Percentiles rank a stretch among this genome's conserved stretches.
Conservation (phyloP, 2,329 filamentous ascomycete genomes). For the Aspergillus caelatus region DNA sequence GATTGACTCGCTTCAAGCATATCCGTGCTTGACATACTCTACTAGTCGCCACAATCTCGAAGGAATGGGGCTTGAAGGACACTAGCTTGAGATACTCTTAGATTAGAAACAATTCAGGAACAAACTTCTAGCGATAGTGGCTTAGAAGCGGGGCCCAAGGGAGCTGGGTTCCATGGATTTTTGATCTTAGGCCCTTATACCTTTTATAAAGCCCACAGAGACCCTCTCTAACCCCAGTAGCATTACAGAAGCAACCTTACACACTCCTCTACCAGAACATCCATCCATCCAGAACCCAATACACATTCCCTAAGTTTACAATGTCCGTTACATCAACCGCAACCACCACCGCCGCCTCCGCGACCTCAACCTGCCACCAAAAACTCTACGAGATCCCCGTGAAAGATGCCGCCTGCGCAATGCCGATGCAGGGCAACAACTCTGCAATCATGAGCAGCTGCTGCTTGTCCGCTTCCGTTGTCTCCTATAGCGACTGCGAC, state of each 20-base stretch:
- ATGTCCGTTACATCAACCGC: slow-evolving; percentile 13
- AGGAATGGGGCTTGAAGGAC: neutral
- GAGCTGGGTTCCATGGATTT: neutral
- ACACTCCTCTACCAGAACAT: neutral
- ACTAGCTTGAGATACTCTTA: neutral
- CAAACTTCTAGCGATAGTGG: neutral
- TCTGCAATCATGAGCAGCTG: slow-evolving; percentile 26
- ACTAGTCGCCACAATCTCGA: neutral
- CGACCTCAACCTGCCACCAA: slow-evolving; percentile 24
- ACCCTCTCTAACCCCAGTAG: neutral
- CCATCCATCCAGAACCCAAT: neutral
- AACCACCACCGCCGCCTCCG: slow-evolving; percentile 19
- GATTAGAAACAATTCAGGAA: neutral
- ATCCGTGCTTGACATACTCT: neutral
- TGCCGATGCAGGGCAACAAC: slow-evolving; percentile 25
- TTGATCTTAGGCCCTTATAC: neutral
- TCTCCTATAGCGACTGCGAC: slow-evolving; percentile 26
- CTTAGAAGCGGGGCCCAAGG: neutral
- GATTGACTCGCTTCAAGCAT: neutral
- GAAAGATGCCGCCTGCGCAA: slow-evolving; percentile 28
- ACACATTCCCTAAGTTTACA: neutral
- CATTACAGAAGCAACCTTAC: neutral
- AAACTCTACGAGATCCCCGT: slow-evolving; percentile 27
- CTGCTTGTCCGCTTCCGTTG: slow-evolving; percentile 22
- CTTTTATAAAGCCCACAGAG: neutral